phyloP scores from a whole-genome alignment of 2,329 filamentous ascomycete genomes.

The Dactylella cylindrospora region DNA sequence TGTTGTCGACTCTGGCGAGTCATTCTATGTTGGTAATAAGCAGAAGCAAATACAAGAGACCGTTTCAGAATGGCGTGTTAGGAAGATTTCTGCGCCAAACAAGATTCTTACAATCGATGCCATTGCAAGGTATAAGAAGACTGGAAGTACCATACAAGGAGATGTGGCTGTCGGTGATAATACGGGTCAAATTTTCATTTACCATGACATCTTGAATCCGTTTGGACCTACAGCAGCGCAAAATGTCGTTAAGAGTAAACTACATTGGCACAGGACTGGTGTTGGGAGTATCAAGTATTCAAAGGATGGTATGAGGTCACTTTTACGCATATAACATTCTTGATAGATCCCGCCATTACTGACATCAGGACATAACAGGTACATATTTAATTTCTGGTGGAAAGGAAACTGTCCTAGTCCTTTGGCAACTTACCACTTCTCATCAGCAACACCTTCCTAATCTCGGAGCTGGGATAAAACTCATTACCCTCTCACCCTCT shows the following conservation, averaged over 20 bases:
- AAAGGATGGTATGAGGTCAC: conserved; percentile 67
- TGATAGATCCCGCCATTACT: not conserved
- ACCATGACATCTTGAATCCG: conserved; percentile 67
- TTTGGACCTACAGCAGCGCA: conserved; percentile 57
- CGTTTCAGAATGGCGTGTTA: conserved; percentile 25
- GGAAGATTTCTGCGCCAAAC: conserved; percentile 22
- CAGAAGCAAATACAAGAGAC: conserved; percentile 6
- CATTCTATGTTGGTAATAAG: conserved; percentile 37
- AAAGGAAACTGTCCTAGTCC: conserved; percentile 79
- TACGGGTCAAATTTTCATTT: conserved; percentile 76
- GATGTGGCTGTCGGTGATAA: conserved; percentile 77
- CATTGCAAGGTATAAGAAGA: conserved; percentile 37
- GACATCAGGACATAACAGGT: conserved; percentile 57
- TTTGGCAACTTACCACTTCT: conserved; percentile 91
- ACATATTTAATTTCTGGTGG: conserved; percentile 95
- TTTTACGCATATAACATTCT: not conserved
- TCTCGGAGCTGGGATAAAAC: conserved; percentile 79
- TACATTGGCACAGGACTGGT: conserved; percentile 88
- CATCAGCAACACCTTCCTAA: conserved; percentile 85
- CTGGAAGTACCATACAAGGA: conserved; percentile 29
- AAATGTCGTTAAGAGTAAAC: conserved; percentile 61
- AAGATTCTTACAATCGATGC: conserved; percentile 31
- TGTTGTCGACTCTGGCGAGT: conserved; percentile 24
- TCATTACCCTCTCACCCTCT: conserved; percentile 74
- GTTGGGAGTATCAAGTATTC: conserved; percentile 91